These are phyloP conservation scores for Candida alai DNA, from an alignment of 805 yeast genomes.

Conservation along the genomic window DNA sequence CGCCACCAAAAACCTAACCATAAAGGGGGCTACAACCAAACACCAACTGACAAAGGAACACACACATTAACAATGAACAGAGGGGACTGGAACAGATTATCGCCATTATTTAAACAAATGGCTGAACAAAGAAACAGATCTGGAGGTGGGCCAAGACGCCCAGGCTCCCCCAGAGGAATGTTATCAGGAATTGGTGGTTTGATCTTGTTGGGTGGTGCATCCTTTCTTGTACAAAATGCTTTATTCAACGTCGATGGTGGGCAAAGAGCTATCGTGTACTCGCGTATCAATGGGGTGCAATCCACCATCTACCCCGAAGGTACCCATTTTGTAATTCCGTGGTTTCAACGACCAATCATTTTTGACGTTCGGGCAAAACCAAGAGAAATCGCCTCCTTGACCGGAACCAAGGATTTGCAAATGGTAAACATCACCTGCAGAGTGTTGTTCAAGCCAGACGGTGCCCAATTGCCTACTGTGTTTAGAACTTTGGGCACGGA, in stretches of 20 bases:
- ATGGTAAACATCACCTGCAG: constrained; percentile 99
- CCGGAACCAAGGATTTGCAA: constrained; percentile 97
- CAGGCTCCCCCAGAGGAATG: constrained; percentile 33
- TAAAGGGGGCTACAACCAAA: not conserved
- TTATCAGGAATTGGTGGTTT: constrained; percentile 43
- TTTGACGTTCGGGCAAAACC: constrained; percentile 98
- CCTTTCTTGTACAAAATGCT: constrained; percentile 40
- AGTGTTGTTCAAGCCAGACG: constrained; percentile 87
- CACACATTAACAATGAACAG: constrained; percentile 29
- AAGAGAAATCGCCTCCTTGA: constrained; percentile 89
- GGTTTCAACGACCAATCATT: constrained; percentile 89
- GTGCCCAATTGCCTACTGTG: constrained; percentile 72
- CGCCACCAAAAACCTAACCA: not conserved
- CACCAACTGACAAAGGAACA: not conserved
- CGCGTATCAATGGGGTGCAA: constrained; percentile 81
- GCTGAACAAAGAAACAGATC: constrained; percentile 25
- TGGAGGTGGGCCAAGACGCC: constrained; percentile 19
- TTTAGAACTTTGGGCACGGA: constrained; percentile 91
- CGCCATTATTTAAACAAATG: constrained; percentile 40
- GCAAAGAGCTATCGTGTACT: constrained; percentile 93
- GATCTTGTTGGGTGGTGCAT: constrained; percentile 36
- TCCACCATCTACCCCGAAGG: constrained; percentile 86
- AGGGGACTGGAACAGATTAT: constrained; percentile 39
- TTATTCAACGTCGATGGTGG: constrained; percentile 88
- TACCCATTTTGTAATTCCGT: constrained; percentile 90